Conservation (phyloP, 306 rosid species). For the Malus orientalis region DNA sequence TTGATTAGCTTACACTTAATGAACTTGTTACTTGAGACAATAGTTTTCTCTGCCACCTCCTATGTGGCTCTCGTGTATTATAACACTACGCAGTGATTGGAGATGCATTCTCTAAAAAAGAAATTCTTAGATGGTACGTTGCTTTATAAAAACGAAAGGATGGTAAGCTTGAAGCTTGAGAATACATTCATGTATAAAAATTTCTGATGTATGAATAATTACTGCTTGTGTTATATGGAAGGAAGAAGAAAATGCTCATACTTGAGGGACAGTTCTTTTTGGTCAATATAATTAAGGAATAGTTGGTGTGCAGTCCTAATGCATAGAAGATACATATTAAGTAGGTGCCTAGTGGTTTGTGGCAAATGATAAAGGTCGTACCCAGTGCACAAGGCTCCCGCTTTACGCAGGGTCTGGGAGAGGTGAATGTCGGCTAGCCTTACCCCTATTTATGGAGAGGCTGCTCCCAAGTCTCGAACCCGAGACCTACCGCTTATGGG, state of each 20-base stretch:
- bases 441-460: too few relatives aligned
- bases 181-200: background rate
- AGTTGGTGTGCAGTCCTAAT: background rate
- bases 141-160: background rate
- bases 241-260: background rate
- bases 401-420: too few relatives aligned
- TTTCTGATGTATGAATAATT: background rate
- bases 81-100: background rate
- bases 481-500: too few relatives aligned
- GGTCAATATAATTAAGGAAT: background rate
- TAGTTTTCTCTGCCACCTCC: background rate
- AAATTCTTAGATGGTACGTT: background rate
- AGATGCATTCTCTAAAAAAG: background rate
- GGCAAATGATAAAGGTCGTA: background rate
- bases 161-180: background rate
- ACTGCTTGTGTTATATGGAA: background rate
- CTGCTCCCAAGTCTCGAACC: too few relatives aligned
- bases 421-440: too few relatives aligned
- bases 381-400: too few relatives aligned
- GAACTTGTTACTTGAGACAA: background rate
- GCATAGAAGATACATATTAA: slow-evolving; percentile 1
- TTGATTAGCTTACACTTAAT: background rate
- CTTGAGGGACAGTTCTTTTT: background rate
- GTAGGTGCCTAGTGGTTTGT: background rate
- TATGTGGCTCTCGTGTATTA: background rate